Conservation (phyloP, 164 flowering plant species). For the Magnolia officinalis region DNA sequence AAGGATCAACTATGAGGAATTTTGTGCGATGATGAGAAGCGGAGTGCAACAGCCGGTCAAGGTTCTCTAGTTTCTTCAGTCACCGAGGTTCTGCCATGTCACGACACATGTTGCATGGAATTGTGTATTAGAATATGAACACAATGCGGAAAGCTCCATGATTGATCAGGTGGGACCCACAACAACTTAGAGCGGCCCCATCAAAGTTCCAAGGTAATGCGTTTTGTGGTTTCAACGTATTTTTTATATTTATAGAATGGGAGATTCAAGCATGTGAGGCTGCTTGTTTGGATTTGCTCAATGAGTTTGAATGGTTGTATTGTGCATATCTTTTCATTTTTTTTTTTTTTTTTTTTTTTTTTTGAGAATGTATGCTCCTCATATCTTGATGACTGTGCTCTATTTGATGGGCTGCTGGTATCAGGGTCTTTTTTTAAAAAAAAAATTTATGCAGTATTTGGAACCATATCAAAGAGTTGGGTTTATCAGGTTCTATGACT, state of each 20-base stretch:
- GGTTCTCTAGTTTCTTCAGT: constrained; percentile 35
- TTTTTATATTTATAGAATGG: background rate
- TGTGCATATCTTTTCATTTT: background rate
- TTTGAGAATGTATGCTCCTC: background rate
- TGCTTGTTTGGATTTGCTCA: background rate
- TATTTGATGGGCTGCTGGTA: background rate
- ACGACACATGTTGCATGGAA: background rate
- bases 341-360: no score
- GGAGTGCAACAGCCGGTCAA: constrained; percentile 52
- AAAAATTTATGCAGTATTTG: no score
- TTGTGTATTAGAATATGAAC: background rate
- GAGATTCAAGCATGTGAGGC: background rate
- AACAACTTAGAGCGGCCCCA: background rate
- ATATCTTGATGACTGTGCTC: no score
- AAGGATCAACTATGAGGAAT: constrained; percentile 71
- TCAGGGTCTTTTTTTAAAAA: background rate
- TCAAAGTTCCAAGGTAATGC: background rate
- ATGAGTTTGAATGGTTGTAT: background rate
- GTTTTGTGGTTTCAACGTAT: background rate
- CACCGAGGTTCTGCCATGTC: background rate
- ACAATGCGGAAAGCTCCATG: background rate
- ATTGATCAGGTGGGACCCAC: background rate
- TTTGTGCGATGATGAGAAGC: constrained; percentile 80
- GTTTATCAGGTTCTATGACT: no score
- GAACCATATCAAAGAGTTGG: no score